Conservation (phyloP, 208 protist species). For the Leishmania braziliensis region DNA sequence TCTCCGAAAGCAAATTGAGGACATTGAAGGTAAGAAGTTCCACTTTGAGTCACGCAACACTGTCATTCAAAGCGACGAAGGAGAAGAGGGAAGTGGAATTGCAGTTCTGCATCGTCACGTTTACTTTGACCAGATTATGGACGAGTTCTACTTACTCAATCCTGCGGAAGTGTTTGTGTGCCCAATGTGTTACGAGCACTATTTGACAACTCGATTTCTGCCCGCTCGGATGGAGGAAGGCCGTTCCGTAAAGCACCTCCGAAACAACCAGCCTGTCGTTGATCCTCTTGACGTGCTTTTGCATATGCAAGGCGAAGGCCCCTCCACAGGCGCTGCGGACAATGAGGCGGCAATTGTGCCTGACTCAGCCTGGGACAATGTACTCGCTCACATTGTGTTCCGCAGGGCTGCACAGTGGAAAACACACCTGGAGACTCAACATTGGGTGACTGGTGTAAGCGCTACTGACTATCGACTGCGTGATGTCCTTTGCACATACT, state of each 20-base stretch:
- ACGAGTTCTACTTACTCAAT: slow-evolving; percentile 84
- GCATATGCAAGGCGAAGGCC: slow-evolving; percentile 48
- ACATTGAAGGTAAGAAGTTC: slow-evolving; percentile 72
- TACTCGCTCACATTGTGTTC: slow-evolving; percentile 68
- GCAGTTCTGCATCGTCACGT: slow-evolving; percentile 66
- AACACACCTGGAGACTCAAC: slow-evolving; percentile 59
- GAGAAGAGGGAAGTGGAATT: slow-evolving; percentile 22
- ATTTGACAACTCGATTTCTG: slow-evolving; percentile 62
- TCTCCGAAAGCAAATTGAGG: slow-evolving; percentile 49
- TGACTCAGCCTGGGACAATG: slow-evolving; percentile 36
- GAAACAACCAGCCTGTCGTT: slow-evolving; percentile 42
- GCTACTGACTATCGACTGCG: slow-evolving; percentile 74
- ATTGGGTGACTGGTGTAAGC: slow-evolving; percentile 36
- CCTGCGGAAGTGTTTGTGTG: slow-evolving; percentile 82
- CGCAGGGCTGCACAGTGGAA: slow-evolving; percentile 62
- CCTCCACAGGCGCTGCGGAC: slow-evolving; percentile 1
- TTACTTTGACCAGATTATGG: slow-evolving; percentile 89
- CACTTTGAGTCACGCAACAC: slow-evolving; percentile 53
- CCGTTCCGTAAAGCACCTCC: slow-evolving; percentile 35
- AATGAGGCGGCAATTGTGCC: background rate
- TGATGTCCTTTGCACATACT: slow-evolving; percentile 73
- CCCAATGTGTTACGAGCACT: slow-evolving; percentile 81
- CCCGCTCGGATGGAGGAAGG: slow-evolving; percentile 28
- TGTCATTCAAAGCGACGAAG: slow-evolving; percentile 20
- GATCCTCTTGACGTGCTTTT: slow-evolving; percentile 79